Evolutionary conservation across 257 asterid species (phyloP).

Genomic region (Jaltomata sinuosa): DNA sequence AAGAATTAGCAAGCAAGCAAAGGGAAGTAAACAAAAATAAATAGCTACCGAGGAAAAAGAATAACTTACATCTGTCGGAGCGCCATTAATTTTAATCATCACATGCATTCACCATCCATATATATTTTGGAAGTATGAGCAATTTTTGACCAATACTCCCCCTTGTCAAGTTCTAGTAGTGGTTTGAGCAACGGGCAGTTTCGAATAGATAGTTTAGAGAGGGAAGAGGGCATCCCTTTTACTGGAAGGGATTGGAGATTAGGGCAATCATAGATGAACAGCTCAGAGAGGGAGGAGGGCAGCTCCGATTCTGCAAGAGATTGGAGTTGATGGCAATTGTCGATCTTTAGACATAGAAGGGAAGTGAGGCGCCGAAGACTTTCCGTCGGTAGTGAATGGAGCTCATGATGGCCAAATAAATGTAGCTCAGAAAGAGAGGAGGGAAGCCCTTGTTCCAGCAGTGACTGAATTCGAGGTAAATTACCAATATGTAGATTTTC

Average conservation of each 20-base stretch:
- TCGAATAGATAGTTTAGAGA: accelerated
- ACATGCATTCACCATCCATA: accelerated
- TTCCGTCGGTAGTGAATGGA: too few relatives aligned
- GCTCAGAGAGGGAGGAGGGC: not conserved
- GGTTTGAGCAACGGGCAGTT: not conserved
- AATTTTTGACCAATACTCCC: not conserved
- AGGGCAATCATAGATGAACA: accelerated
- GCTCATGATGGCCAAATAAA: too few relatives aligned
- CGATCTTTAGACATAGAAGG: not conserved
- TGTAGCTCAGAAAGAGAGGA: too few relatives aligned
- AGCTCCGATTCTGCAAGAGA: not conserved
- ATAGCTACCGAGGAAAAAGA: not conserved
- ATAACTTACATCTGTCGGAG: not conserved
- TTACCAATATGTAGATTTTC: accelerated
- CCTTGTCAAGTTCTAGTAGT: not conserved
- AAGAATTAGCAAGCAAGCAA: not conserved
- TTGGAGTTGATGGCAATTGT: not conserved
- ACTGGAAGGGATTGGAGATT: not conserved
- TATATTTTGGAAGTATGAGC: not conserved
- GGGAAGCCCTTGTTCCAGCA: too few relatives aligned
- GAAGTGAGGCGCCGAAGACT: not conserved
- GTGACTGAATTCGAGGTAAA: too few relatives aligned
- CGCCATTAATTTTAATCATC: not conserved
- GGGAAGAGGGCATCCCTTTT: not conserved
- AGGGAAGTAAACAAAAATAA: not conserved